These are phyloP conservation scores for Xylariaceae sp. DNA, from an alignment of 2,329 filamentous ascomycete species.

Conservation along the genomic window DNA sequence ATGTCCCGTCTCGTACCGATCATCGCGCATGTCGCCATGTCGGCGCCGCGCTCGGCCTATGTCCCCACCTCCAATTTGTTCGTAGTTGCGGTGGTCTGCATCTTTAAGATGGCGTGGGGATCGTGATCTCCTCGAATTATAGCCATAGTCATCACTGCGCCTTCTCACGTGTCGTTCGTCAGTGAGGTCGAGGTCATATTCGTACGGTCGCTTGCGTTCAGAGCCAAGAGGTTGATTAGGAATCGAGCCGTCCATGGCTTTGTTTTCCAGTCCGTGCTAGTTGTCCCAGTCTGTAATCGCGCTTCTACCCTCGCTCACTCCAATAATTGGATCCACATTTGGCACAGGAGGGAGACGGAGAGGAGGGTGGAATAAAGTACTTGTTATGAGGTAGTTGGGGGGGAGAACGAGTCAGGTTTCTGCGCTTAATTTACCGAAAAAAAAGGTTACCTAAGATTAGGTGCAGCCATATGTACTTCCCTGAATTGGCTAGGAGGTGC, in stretches of 20 bases:
- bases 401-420: no score
- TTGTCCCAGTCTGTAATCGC: constrained; percentile 5
- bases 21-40: neutral
- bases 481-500: no score
- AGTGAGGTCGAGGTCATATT: constrained; percentile 21
- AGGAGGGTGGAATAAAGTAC: no score
- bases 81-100: neutral
- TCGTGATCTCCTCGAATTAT: constrained; percentile 19
- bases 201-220: constrained; percentile 31
- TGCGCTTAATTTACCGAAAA: no score
- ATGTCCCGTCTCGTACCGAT: neutral
- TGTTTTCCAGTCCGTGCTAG: constrained; percentile 6
- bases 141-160: constrained; percentile 21
- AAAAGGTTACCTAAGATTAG: no score
- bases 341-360: neutral
- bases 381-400: no score
- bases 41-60: neutral
- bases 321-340: neutral
- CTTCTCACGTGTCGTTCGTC: constrained; percentile 28
- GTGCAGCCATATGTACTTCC: no score
- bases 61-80: neutral
- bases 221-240: neutral
- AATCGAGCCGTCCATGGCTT: constrained; percentile 26
- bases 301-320: neutral
- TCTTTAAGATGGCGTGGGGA: constrained; percentile 22